A percentile compares a stretch with the other conserved stretches of the same genome.
Evolutionary conservation across 306 rosid species (phyloP).

Genomic region (Cicer chorassanicum): DNA sequence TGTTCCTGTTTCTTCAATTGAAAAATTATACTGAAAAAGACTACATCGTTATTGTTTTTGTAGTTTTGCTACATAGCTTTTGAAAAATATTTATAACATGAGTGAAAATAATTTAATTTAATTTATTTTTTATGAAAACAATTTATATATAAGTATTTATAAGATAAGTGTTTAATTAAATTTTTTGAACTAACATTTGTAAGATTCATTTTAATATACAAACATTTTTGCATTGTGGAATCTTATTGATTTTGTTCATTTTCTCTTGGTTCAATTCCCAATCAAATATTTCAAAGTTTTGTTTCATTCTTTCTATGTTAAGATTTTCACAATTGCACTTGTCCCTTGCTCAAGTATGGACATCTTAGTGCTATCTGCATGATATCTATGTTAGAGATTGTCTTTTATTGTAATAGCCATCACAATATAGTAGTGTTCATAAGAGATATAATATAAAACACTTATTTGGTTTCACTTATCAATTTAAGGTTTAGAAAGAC

Average conservation of each 20-base stretch:
- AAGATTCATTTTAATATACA: conserved; percentile 50
- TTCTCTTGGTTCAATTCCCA: conserved; percentile 37
- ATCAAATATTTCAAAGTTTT: conserved; percentile 53
- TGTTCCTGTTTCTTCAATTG: no score
- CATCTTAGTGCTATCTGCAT: conserved; percentile 48
- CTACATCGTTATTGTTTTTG: no score
- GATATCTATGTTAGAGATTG: not conserved
- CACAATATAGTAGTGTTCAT: not conserved
- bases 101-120: no score
- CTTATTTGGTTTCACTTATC: no score
- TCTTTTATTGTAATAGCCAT: not conserved
- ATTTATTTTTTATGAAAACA: no score
- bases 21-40: no score
- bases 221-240: conserved; percentile 48
- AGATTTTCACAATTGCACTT: conserved; percentile 48
- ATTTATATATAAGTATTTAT: no score
- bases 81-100: no score
- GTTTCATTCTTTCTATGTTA: conserved; percentile 62
- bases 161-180: no score
- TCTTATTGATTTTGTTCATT: conserved; percentile 43
- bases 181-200: conserved; percentile 31
- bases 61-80: no score
- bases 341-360: conserved; percentile 44
- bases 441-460: not conserved
- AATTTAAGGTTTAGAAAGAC: no score